phyloP scores from a whole-genome alignment of 495 filamentous ascomycete genomes.

The Aspergillus affinis region DNA sequence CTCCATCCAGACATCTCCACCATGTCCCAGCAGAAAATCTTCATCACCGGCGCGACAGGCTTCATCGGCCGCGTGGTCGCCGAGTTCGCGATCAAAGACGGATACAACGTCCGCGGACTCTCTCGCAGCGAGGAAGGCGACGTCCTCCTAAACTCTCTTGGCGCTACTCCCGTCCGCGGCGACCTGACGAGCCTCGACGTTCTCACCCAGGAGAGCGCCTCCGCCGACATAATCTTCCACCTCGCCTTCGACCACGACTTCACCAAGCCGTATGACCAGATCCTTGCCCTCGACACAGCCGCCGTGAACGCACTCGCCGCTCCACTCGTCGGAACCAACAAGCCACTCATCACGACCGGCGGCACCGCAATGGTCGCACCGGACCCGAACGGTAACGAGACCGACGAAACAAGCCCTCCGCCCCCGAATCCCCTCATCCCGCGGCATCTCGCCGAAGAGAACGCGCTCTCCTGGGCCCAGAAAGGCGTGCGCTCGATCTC shows the following conservation, averaged over 20 bases:
- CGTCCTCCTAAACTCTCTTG: conserved; percentile 25
- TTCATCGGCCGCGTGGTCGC: conserved; percentile 45
- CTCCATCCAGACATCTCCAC: neutral
- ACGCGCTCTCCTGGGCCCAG: conserved; percentile 25
- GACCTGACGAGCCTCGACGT: conserved; percentile 35
- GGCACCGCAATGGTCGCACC: conserved; percentile 36
- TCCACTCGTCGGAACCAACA: conserved; percentile 31
- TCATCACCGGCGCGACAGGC: conserved; percentile 51
- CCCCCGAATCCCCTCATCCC: conserved; percentile 11
- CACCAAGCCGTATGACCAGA: conserved; percentile 30
- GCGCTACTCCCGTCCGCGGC: conserved; percentile 36
- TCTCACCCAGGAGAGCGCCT: conserved; percentile 33
- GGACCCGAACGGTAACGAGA: conserved; percentile 26
- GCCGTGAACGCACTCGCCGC: conserved; percentile 40
- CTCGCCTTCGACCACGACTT: conserved; percentile 49
- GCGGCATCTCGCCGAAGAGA: conserved; percentile 32
- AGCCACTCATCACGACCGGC: conserved; percentile 42
- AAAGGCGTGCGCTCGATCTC: conserved; percentile 34
- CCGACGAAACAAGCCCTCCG: conserved; percentile 30
- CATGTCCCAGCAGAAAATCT: conserved; percentile 25
- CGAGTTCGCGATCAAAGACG: conserved; percentile 37
- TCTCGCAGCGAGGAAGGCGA: conserved; percentile 38
- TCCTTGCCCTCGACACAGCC: conserved; percentile 26
- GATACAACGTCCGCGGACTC: conserved; percentile 45
- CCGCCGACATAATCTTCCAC: conserved; percentile 44